These are phyloP conservation scores for Fusarium guadeloupense DNA, from an alignment of 2,329 filamentous ascomycete genomes.

Conservation along the genomic window DNA sequence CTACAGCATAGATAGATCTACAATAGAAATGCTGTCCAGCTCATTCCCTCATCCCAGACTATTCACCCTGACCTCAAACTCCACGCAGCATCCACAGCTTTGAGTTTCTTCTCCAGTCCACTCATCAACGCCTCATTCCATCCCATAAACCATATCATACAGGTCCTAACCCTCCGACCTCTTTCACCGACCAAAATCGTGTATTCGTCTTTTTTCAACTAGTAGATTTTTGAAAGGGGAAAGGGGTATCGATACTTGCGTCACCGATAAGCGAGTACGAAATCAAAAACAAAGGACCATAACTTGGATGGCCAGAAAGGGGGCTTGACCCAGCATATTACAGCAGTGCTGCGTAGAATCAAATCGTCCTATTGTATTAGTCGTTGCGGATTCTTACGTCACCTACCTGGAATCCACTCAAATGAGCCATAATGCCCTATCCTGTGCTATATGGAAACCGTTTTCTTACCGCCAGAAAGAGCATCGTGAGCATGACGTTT, in stretches of 20 bases:
- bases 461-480: constrained; percentile 40
- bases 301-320: background rate
- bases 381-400: constrained; percentile 9
- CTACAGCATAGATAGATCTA: constrained; percentile 16
- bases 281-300: constrained; percentile 23
- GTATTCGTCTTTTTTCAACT: constrained; percentile 17
- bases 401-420: constrained; percentile 27
- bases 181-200: constrained; percentile 27
- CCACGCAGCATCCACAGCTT: constrained; percentile 10
- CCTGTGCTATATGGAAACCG: constrained; percentile 5
- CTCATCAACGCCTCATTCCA: constrained; percentile 35
- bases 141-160: constrained; percentile 27
- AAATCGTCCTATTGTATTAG: constrained; percentile 34
- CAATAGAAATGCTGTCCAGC: constrained; percentile 12
- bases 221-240: constrained; percentile 23
- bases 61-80: constrained; percentile 6
- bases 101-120: constrained; percentile 16
- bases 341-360: constrained; percentile 7
- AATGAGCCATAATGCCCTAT: background rate
- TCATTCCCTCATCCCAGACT: background rate
- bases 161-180: constrained; percentile 20
- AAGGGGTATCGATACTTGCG: constrained; percentile 40
- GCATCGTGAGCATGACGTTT: constrained; percentile 5
- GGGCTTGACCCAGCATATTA: background rate
- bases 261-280: constrained; percentile 22